Evolutionary conservation across 257 asterid species (phyloP).

Genomic region (Ophiorrhiza pumila): DNA sequence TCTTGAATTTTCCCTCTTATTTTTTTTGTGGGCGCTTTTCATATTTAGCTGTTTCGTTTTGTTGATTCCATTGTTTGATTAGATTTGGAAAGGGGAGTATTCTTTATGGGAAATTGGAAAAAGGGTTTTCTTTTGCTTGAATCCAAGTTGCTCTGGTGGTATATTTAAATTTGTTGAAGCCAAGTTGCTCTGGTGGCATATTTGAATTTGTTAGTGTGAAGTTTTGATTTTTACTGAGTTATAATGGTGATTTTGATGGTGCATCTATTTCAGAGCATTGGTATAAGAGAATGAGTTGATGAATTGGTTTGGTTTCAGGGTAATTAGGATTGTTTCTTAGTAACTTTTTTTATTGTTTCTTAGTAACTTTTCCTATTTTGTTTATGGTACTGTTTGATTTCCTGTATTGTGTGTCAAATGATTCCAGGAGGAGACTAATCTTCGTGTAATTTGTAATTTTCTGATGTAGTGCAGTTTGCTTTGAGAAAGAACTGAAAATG

Average conservation of each 20-base stretch:
- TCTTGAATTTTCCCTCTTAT: background rate
- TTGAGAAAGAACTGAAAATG: background rate
- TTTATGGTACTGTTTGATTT: background rate
- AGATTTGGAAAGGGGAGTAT: background rate
- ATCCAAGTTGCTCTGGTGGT: background rate
- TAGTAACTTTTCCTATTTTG: background rate
- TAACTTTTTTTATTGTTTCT: background rate
- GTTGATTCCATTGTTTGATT: background rate
- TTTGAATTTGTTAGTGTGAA: background rate
- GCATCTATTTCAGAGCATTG: background rate
- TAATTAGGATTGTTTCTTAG: background rate
- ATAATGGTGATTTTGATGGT: too few relatives aligned
- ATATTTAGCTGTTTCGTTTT: conserved; percentile 17
- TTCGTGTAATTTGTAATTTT: background rate
- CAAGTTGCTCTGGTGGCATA: background rate
- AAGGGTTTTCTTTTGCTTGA: background rate
- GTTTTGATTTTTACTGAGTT: background rate
- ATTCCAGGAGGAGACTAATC: background rate
- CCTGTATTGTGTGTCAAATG: background rate
- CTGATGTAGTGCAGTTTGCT: background rate
- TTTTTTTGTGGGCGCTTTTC: background rate
- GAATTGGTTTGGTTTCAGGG: background rate
- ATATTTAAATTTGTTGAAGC: too few relatives aligned
- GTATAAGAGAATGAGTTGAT: background rate
- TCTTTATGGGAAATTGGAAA: too few relatives aligned